phyloP scores from a whole-genome alignment of 768 basidiomycete species.

The Harrya chromipes region DNA sequence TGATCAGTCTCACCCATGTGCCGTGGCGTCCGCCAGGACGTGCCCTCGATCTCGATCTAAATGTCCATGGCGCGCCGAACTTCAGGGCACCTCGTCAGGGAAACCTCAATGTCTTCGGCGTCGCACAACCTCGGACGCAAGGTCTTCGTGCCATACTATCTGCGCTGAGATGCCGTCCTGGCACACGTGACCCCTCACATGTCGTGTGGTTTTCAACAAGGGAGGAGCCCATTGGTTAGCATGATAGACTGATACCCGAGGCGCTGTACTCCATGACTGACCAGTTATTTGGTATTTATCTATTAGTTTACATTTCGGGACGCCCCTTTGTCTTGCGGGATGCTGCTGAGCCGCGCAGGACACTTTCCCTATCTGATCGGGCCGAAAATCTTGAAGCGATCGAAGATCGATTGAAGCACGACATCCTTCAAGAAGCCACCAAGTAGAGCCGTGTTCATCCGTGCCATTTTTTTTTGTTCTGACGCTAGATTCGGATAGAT shows the following conservation, averaged over 20 bases:
- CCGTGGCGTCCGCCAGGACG: conserved; percentile 49
- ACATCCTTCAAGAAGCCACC: conserved; percentile 82
- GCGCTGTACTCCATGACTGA: background rate
- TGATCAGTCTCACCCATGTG: background rate
- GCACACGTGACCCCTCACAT: conserved; percentile 57
- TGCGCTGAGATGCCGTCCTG: conserved; percentile 72
- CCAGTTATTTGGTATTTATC: conserved; percentile 6
- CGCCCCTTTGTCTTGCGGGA: conserved; percentile 92
- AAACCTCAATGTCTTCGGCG: conserved; percentile 89
- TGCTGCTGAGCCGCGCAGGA: conserved; percentile 75
- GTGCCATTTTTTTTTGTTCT: background rate
- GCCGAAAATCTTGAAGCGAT: conserved; percentile 94
- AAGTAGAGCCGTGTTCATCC: conserved; percentile 40
- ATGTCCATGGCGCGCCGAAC: conserved; percentile 93
- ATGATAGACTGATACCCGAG: background rate
- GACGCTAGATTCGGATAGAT: conserved; percentile 42
- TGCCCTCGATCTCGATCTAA: conserved; percentile 86
- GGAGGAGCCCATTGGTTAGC: conserved; percentile 89
- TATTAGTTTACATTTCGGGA: conserved; percentile 75
- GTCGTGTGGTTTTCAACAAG: conserved; percentile 97
- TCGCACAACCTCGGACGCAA: conserved; percentile 91
- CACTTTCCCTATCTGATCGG: conserved; percentile 82
- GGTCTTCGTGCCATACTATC: conserved; percentile 90
- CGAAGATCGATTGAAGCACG: conserved; percentile 82
- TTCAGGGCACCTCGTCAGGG: conserved; percentile 81